Evolutionary conservation across 352 stramenopile genomes (phyloP), one percentile per base, ranked within the genome.

Genomic region (Phytophthora boehmeriae): DNA sequence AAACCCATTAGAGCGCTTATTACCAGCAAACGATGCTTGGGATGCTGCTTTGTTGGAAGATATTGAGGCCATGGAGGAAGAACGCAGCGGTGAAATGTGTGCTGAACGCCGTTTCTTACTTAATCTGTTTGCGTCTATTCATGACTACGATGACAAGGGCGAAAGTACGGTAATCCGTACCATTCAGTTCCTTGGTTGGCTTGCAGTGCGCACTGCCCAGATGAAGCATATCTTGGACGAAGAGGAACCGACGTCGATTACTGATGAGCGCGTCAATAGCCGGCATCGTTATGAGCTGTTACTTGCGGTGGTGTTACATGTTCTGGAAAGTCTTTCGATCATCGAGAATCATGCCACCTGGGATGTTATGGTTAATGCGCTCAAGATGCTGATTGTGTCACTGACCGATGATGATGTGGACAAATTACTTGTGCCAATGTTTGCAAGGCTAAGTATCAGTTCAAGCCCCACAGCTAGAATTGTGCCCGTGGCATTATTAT

Each of bases 301-400:
- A 30, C 63, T 96, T 32, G 80, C 80, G 27, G 78, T 96, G 17
- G 74, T 94, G 19, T 64, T 92, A 28, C 80, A 95, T 45, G 81
- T 96, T 45, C 75, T 96, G 22, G 88, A 96, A 56, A 92, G 84
- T 35, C 72, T 93, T 20, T 92, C 85, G 11, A 94, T 95, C 58
- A 96, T 96, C 44, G 88, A 96, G 51, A 96, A 96, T 60, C 86
- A 93, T 60, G 81, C 86, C 17, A 95, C 86, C 28, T 96, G 88
- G 88, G 87, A 96, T 22, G 86, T 93, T 25, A 94, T 96, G 82
- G 86, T 95, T 17, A 89, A 92, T 27, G 83, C 83, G 9, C 80
- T 95, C 32, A 87, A 92, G 34, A 81, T 89, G 66, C 48, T 94
- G 32, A 78, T 91, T 17, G 25, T 69, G 13, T 77, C 86, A 5